Evolutionary conservation across 441 rosid genomes (phyloP).

Genomic region (Adansonia gregorii): DNA sequence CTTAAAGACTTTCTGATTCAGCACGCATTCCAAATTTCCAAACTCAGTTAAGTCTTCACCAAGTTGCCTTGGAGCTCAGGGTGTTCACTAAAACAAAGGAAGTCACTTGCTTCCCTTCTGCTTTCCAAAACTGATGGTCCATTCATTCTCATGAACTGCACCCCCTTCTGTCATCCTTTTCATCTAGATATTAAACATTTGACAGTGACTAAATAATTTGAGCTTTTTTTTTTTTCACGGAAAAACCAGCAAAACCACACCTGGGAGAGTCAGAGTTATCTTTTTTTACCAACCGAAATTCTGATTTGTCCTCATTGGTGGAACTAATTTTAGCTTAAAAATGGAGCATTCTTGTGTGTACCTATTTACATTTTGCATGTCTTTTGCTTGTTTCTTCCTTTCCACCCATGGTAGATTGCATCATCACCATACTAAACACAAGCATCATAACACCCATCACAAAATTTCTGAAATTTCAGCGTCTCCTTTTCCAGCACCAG

Average conservation of each 20-base stretch:
- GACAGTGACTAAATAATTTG: conserved; percentile 29
- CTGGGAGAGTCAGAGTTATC: background rate
- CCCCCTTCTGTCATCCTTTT: conserved; percentile 25
- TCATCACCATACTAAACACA: conserved; percentile 53
- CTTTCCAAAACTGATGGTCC: conserved; percentile 20
- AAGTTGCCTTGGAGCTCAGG: conserved; percentile 34
- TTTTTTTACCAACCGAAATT: conserved; percentile 1
- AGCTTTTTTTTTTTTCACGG: background rate
- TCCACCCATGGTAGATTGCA: conserved; percentile 48
- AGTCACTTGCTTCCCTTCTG: conserved; percentile 26
- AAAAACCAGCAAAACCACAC: background rate
- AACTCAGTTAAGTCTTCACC: conserved; percentile 26
- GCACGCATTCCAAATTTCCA: conserved; percentile 38
- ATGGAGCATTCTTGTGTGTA: conserved; percentile 42
- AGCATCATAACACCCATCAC: conserved; percentile 45
- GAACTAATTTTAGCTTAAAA: conserved; percentile 26
- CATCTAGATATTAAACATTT: conserved; percentile 1
- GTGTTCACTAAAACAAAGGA: conserved; percentile 23
- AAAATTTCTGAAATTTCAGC: conserved; percentile 43
- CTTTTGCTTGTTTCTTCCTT: conserved; percentile 39
- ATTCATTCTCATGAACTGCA: background rate
- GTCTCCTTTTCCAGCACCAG: conserved; percentile 44
- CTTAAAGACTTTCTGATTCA: conserved; percentile 32
- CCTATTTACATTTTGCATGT: conserved; percentile 32
- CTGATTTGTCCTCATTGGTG: conserved; percentile 20